These are phyloP conservation scores for Rhizoclosmatium globosum DNA, from an alignment of 192 early-diverging fungal genomes.

Conservation along the genomic window DNA sequence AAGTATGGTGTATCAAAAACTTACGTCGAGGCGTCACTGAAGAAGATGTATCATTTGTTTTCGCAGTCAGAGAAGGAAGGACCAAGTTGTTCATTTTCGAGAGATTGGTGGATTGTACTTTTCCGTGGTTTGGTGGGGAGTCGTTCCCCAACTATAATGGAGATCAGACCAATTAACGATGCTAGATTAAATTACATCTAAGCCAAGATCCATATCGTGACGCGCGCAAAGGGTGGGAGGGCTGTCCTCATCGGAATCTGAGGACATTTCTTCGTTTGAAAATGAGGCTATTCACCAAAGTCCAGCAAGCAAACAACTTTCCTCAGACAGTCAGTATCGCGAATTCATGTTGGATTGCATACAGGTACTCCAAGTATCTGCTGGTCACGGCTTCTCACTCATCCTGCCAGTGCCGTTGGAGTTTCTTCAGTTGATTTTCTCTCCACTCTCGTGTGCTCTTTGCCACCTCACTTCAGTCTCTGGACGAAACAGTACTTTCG, in stretches of 20 bases:
- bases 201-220: neutral
- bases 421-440: too few species aligned
- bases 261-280: neutral
- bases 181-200: neutral
- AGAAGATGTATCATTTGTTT: neutral
- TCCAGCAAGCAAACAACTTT: neutral
- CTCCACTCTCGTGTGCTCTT: too few species aligned
- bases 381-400: too few species aligned
- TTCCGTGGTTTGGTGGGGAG: too few species aligned
- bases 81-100: neutral
- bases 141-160: too few species aligned
- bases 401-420: too few species aligned
- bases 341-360: neutral
- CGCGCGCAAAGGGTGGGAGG: neutral
- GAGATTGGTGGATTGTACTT: neutral
- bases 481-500: too few species aligned
- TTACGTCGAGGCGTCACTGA: neutral
- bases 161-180: too few species aligned
- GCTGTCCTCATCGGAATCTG: neutral
- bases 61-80: neutral
- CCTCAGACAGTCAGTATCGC: neutral
- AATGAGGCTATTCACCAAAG: neutral
- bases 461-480: too few species aligned
- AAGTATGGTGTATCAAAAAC: neutral
- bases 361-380: neutral